Evolutionary conservation across 768 basidiomycete species (phyloP).

Genomic region (Leucosporidium creatinivorum): DNA sequence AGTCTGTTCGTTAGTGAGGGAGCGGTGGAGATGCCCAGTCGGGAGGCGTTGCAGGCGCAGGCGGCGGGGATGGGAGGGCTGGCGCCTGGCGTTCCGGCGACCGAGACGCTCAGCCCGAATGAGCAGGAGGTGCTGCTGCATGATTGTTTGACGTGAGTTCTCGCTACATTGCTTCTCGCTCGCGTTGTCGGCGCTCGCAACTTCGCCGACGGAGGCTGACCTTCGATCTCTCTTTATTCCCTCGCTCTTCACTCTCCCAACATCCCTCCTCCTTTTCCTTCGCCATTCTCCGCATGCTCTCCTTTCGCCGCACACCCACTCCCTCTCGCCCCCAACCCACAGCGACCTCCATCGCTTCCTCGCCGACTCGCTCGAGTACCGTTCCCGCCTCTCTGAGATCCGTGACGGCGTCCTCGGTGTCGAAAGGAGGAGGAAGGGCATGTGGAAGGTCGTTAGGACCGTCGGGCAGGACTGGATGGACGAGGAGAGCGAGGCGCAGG

Average conservation of each 20-base stretch:
- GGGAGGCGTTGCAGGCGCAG: too few species aligned
- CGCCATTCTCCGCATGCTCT: neutral
- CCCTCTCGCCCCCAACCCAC: neutral
- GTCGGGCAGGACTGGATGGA: slow-evolving; percentile 29
- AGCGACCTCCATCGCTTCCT: slow-evolving; percentile 37
- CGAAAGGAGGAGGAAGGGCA: slow-evolving; percentile 36
- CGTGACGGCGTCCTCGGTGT: slow-evolving; percentile 36
- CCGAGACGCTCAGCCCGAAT: slow-evolving; percentile 20
- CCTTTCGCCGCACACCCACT: neutral
- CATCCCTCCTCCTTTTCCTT: neutral
- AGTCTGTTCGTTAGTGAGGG: slow-evolving; percentile 21
- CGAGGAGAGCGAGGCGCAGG: slow-evolving; percentile 19
- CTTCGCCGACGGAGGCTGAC: too few species aligned
- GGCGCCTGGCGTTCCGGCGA: neutral
- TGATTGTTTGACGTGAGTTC: slow-evolving; percentile 31
- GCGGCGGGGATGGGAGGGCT: neutral
- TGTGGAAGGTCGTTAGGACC: slow-evolving; percentile 30
- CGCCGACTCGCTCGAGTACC: slow-evolving; percentile 37
- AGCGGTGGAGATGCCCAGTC: slow-evolving; percentile 19
- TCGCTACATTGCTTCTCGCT: neutral
- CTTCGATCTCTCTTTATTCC: neutral
- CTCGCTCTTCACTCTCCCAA: neutral
- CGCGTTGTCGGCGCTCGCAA: too few species aligned
- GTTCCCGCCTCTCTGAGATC: slow-evolving; percentile 34
- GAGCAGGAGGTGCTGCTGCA: slow-evolving; percentile 35